Conservation (phyloP, 306 rosid species). For the Clitoria ternatea region DNA sequence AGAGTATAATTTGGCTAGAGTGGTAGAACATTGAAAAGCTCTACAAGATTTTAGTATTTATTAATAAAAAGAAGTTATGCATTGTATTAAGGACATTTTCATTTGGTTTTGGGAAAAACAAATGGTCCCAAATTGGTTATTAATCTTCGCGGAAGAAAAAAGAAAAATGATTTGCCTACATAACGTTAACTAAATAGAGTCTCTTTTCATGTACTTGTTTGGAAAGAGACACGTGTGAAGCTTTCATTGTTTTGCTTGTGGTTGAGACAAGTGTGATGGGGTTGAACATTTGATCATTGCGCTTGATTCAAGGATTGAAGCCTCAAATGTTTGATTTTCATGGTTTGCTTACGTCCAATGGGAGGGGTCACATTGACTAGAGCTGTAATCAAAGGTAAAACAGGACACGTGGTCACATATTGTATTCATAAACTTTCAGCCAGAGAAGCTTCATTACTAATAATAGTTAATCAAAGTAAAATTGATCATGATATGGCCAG, state of each 20-base stretch:
- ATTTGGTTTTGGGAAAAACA: neutral
- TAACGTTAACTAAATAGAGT: neutral
- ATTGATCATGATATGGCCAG: no score
- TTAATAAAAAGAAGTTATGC: no score
- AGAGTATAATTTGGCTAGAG: neutral
- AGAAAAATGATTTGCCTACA: neutral
- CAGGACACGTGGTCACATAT: conserved; percentile 26
- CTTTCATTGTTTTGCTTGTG: neutral
- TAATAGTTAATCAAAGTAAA: neutral
- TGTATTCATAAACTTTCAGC: neutral
- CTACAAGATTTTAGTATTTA: no score
- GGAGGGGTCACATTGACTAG: neutral
- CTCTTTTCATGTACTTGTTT: neutral
- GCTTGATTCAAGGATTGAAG: neutral
- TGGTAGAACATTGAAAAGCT: neutral
- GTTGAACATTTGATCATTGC: neutral
- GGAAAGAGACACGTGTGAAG: neutral
- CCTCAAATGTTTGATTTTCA: neutral
- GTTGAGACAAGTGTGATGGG: neutral
- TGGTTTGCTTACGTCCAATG: neutral
- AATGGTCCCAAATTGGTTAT: neutral
- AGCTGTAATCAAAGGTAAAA: neutral
- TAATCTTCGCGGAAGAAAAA: neutral
- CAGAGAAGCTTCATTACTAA: neutral
- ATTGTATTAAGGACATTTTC: neutral